Evolutionary conservation across 108 stramenopile genomes (phyloP), one percentile per base, ranked within the genome.

Genomic region (Parmales sp.): DNA sequence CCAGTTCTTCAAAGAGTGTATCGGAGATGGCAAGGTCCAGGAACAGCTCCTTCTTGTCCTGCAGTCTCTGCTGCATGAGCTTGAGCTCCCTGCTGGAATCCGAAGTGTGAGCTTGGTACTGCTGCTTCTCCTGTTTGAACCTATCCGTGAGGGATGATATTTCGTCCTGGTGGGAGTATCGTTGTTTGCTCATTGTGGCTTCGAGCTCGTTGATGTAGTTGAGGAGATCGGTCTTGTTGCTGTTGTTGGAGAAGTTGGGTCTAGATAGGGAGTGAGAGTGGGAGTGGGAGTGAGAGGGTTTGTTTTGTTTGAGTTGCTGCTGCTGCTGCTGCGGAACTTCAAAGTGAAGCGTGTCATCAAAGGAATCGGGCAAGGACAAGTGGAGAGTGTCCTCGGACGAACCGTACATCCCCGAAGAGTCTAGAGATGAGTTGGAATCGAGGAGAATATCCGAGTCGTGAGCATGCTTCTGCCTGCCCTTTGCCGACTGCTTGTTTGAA

Each of bases 331-430:
- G n/a, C n/a, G n/a, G n/a, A n/a, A n/a, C 13, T 13, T 60, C 54
- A 34, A 60, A 60, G 54, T 60, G 29, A 11, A 60, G 20, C 26
- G 54, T 60, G 54, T 60, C 54, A 16, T 60, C 54, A 34, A 60
- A 60, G 54, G 31, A 34, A 16, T 34, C 54, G 9, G 54, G 54
- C 54, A 60, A 60, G 54, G 31, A 34, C 2, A 60, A 16, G 54
- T 60, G 54, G 5, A 60, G 31, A 13, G 54, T 60, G 54, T 60
- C 54, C n/a, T n/a, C n/a, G n/a, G n/a, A n/a, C n/a, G n/a, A n/a
- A n/a, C n/a, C n/a, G n/a, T n/a, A n/a, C n/a, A n/a, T n/a, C n/a
- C n/a, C n/a, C n/a, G n/a, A n/a, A n/a, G n/a, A n/a, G n/a, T n/a
- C n/a, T n/a, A n/a, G n/a, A n/a, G n/a, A n/a, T n/a, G n/a, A n/a